Base-by-base conservation (phyloP, 2,329 filamentous ascomycete species). In the Cordyceps cateniannulata region DNA sequence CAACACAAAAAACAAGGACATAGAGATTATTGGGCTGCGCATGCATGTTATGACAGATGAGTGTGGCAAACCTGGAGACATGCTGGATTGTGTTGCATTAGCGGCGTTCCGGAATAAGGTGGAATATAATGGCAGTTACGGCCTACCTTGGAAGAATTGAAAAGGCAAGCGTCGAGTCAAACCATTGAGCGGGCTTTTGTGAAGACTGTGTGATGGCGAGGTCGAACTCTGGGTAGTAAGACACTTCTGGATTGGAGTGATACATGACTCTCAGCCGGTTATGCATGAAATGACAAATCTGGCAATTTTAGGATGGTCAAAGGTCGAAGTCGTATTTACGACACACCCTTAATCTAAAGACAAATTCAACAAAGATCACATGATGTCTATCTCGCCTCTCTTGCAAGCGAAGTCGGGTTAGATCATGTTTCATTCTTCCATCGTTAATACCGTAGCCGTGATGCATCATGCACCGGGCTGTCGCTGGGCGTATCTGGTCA, bases 81-180 rank as follows among this genome's bases (percentile, higher is more conserved):
- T 59, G 66, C 67, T 69, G 66, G 68, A 67, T 71, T 70, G 69
- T 71, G 67, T 74, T 75, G 72, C 73, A 75, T 75, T 69, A 70
- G 69, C 69, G 73, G 73, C 73, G 73, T 75, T 75, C 73, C 72
- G 73, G 73, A 55, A 71, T 67, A 70, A 67, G 70, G 68, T 71
- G 69, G 72, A 71, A 70, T 72, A 69, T 72, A 72, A 71, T 71
- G 68, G 67, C 70, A 40, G 10, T 65, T 70, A 68, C 68, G 70
- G 70, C 71, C 70, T 71, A 72, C 66, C 71, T 69, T 70, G 68
- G 67, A 64, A 70, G 69, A 67, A 69, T 12, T 65, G 64, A 49
- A 25, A 29, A 49, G 32, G 32, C 27, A 25, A 45, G 45, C 55
- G 29, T 49, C 44, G 18, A 40, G 55, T 58, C 35, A 18, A 29